These are phyloP conservation scores for Emydomyces testavorans DNA, from an alignment of 2,329 filamentous ascomycete species.

Conservation along the genomic window DNA sequence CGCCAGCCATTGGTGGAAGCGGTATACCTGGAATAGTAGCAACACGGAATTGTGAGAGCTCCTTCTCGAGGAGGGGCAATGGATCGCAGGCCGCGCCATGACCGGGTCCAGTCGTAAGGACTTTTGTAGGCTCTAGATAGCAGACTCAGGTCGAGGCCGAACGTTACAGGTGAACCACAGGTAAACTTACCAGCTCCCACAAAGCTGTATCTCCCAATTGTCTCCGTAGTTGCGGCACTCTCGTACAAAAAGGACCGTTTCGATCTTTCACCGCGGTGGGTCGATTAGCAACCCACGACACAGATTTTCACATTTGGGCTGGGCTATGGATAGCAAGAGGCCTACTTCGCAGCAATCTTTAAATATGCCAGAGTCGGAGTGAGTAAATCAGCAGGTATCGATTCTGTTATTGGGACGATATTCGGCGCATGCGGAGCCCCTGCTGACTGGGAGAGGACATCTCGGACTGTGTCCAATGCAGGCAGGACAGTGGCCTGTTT, in stretches of 20 bases:
- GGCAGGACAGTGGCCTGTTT: slow-evolving; percentile 45
- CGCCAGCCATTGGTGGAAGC: slow-evolving; percentile 77
- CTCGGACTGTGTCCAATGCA: slow-evolving; percentile 48
- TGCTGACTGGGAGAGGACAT: slow-evolving; percentile 44
- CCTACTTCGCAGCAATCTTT: slow-evolving; percentile 67
- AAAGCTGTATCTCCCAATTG: slow-evolving; percentile 90
- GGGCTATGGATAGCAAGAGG: slow-evolving; percentile 18
- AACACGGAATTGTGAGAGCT: slow-evolving; percentile 67
- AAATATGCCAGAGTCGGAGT: slow-evolving; percentile 93
- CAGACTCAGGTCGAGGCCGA: neutral
- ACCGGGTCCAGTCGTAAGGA: slow-evolving; percentile 76
- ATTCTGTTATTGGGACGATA: slow-evolving; percentile 68
- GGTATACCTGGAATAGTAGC: slow-evolving; percentile 70
- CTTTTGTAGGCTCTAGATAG: slow-evolving; percentile 51
- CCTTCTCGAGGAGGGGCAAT: slow-evolving; percentile 66
- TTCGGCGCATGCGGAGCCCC: slow-evolving; percentile 53
- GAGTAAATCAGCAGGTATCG: slow-evolving; percentile 82
- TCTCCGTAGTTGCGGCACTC: slow-evolving; percentile 81
- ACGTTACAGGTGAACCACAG: neutral
- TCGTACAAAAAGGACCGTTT: slow-evolving; percentile 91
- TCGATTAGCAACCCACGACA: slow-evolving; percentile 7
- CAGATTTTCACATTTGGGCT: slow-evolving; percentile 11
- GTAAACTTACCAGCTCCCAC: slow-evolving; percentile 55
- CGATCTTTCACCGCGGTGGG: slow-evolving; percentile 36
- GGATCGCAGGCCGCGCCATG: slow-evolving; percentile 79